These are phyloP conservation scores for Clavispora asparagi DNA, from an alignment of 805 yeast species.

Conservation along the genomic window DNA sequence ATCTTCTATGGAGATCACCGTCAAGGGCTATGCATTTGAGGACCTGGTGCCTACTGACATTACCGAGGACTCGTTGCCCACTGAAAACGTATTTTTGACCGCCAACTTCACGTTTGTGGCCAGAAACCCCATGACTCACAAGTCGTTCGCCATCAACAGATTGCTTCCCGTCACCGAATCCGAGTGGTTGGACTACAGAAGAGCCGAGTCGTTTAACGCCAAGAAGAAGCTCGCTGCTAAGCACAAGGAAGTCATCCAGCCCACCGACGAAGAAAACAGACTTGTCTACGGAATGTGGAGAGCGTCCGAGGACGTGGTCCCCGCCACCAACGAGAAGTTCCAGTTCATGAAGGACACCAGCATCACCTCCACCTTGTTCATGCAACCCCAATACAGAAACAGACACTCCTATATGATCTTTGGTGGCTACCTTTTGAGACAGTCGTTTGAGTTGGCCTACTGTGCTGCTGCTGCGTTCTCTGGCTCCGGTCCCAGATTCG, in stretches of 20 bases:
- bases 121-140: slow-evolving; percentile 88
- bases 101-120: slow-evolving; percentile 96
- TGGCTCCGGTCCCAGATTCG: slow-evolving; percentile 80
- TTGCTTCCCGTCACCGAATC: slow-evolving; percentile 67
- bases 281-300: slow-evolving; percentile 77
- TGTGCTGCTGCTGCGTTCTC: slow-evolving; percentile 89
- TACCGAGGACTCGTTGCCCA: slow-evolving; percentile 53
- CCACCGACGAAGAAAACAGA: slow-evolving; percentile 64
- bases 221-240: slow-evolving; percentile 77
- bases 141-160: slow-evolving; percentile 79
- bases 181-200: slow-evolving; percentile 78
- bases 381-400: slow-evolving; percentile 96
- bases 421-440: slow-evolving; percentile 91
- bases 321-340: slow-evolving; percentile 29
- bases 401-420: slow-evolving; percentile 92
- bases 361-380: slow-evolving; percentile 72
- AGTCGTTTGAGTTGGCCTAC: slow-evolving; percentile 89
- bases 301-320: slow-evolving; percentile 18
- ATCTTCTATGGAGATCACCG: slow-evolving; percentile 92
- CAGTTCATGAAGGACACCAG: slow-evolving; percentile 67
- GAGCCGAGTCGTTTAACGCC: slow-evolving; percentile 87
- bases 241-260: slow-evolving; percentile 53
- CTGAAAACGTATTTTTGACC: slow-evolving; percentile 68
- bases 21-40: slow-evolving; percentile 77
- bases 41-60: slow-evolving; percentile 48